Base-by-base conservation (phyloP, 2,329 filamentous ascomycete species). In the Penicillium sp. region DNA sequence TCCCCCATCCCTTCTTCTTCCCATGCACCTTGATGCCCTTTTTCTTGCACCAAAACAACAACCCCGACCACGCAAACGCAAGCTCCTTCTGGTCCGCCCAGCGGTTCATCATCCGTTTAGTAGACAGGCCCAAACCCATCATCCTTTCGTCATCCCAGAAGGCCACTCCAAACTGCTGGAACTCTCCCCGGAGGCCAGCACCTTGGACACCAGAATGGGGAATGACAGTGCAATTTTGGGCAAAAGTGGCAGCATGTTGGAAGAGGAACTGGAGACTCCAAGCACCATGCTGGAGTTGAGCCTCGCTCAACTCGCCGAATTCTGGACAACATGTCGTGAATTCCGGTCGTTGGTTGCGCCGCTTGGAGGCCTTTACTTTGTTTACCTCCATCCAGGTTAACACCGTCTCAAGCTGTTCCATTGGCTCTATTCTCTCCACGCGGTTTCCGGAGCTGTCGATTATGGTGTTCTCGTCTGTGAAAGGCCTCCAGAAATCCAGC, bases 311-410 rank as follows among this genome's bases (percentile, higher is more conserved):
- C 9, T 2, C 1, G 8, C 0, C 13, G 16, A 13, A 13, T 1
- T 11, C 1, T 2, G 20, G 18, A 3, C 45, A 48, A n/a, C 45
- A 48, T 7, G 16, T 18, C 2, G 18, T 16, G 5, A 48, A 48
- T 1, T 9, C 11, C 4, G 16, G 4, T 2, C 3, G 5, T n/a
- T 16, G 5, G 32, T 35, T 35, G 22, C 2, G 5, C 11, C 8
- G 13, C 1, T 0, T 3, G 8, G n/a, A 11, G 14, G 6, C 1
- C 2, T 2, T 2, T 3, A 4, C 0, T 16, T 34, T 16, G 32
- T 8, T 4, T 0, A 16, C 5, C 4, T 10, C 14, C 22, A 26
- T 22, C 43, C 43, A 46, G 0, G 29, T 3, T 2, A 34, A 13
- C 8, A 20, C 18, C 0, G 43, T 32, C 18, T 46, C 13, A 1